Evolutionary conservation across 1,284 basidiomycete species (phyloP).

Genomic region (Tilletia caries): DNA sequence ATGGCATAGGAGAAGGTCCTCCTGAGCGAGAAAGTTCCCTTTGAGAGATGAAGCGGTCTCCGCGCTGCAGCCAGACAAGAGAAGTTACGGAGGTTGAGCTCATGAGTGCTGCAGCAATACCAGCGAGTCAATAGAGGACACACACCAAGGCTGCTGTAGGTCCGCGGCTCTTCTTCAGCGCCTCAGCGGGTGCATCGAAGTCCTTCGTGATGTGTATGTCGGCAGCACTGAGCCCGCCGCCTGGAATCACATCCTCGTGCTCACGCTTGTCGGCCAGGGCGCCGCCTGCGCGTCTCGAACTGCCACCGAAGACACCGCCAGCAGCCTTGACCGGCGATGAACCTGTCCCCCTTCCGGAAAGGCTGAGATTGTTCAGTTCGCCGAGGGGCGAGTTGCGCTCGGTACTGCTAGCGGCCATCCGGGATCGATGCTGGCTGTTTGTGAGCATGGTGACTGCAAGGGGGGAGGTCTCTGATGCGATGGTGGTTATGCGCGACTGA

Average conservation of each 20-base stretch:
- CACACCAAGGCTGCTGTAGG: not conserved
- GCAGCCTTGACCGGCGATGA: not conserved
- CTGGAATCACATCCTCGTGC: slow-evolving; percentile 9
- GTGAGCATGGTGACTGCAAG: too few relatives aligned
- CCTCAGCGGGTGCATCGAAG: slow-evolving; percentile 1
- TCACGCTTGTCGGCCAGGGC: slow-evolving; percentile 5
- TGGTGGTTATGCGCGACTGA: too few relatives aligned
- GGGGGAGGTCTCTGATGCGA: too few relatives aligned
- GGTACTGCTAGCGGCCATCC: not conserved
- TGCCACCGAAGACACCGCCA: not conserved
- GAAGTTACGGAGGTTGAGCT: slow-evolving; percentile 9
- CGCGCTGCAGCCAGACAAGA: slow-evolving; percentile 28
- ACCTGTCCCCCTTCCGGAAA: not conserved
- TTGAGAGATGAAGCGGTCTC: slow-evolving; percentile 49
- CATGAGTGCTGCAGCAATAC: not conserved
- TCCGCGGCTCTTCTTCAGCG: slow-evolving; percentile 1
- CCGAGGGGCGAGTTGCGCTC: slow-evolving; percentile 6
- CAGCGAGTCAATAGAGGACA: not conserved
- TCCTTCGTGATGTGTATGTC: slow-evolving; percentile 12
- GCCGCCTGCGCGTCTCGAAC: not conserved
- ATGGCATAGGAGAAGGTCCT: slow-evolving; percentile 25
- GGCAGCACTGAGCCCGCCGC: not conserved
- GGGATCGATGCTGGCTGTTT: too few relatives aligned
- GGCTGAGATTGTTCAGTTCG: slow-evolving; percentile 12
- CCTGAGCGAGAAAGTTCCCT: slow-evolving; percentile 37